Evolutionary conservation across 2,329 filamentous ascomycete genomes (phyloP), one percentile per base, ranked within the genome.

Genomic region (Trichoderma atrobrunneum): DNA sequence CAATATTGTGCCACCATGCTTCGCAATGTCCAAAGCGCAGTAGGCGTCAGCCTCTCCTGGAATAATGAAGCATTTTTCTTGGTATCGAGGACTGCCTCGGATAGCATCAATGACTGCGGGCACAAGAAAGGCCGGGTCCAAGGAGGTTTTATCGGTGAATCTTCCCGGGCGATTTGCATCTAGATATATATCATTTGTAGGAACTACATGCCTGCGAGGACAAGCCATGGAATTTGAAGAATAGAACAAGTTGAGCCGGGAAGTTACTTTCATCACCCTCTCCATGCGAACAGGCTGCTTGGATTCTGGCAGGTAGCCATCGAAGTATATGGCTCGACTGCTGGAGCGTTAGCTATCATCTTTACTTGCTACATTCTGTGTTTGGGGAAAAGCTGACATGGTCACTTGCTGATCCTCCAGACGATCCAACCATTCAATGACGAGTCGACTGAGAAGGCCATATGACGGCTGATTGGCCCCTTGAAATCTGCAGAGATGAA

Each of bases 41-140:
- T 89, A 96, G 28, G 86, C 82, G 78, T 98, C 95, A 1, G 95
- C 95, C 81, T 98, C 95, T 0, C 93, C 94, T 0, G 93, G 90
- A 0, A 97, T 91, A 14, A 96, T 85, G 28, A 85, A 82, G 10
- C 83, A 84, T 59, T 85, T 78, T 73, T 74, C 77, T 5, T 74
- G 79, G 73, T 87, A 89, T 5, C 77, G 79, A 1, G 78, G 21
- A 6, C 81, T 87, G 0, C 75, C 72, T n/a, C 80, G 79, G 26
- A 98, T 81, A 7, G 89, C 87, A 74, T 97, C 93, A 61, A 95
- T 87, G 7, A 95, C 85, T 3, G 92, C 89, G 3, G 93, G 90
- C 0, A 97, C 92, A 48, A 97, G 87, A 74, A 97, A 97, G 90
- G 85, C 73, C 86, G 88, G 85, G 1, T 87, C 85, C 14, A 87